These are phyloP conservation scores for Fraxinus cuspidata DNA, from an alignment of 257 asterid genomes.

Conservation along the genomic window DNA sequence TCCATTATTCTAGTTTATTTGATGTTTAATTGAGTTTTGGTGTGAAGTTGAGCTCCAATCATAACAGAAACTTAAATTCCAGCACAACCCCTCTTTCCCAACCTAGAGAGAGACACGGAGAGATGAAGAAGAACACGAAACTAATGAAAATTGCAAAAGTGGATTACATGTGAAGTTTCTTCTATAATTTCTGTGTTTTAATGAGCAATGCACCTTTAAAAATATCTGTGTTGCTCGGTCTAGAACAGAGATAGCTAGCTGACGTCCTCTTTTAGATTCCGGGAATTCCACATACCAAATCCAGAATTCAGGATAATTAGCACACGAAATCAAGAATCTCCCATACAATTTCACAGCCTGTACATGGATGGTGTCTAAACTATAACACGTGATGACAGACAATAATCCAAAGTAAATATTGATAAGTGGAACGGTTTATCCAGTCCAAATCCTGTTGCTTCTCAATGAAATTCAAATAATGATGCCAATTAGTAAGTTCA, in stretches of 20 bases:
- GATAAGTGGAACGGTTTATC: conserved; percentile 37
- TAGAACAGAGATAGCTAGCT: conserved; percentile 69
- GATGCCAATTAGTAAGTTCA: conserved; percentile 81
- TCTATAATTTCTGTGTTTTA: neutral
- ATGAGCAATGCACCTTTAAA: conserved; percentile 54
- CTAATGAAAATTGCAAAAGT: neutral
- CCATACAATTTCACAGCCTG: conserved; percentile 83
- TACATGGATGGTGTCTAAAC: neutral
- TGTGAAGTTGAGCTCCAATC: no score
- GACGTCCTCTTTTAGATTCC: conserved; percentile 78
- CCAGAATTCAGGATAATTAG: conserved; percentile 89
- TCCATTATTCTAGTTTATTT: no score
- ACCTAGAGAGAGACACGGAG: conserved; percentile 7
- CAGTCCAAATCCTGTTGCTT: conserved; percentile 71
- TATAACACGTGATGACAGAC: conserved; percentile 9
- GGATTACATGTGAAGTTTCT: neutral
- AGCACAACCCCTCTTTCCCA: neutral
- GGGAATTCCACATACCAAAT: conserved; percentile 82
- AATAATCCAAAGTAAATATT: conserved; percentile 11
- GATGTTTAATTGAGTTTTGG: no score
- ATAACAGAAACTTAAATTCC: neutral
- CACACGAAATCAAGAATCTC: conserved; percentile 93
- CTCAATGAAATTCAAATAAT: conserved; percentile 76
- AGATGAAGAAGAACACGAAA: neutral
- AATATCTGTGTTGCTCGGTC: conserved; percentile 74